Evolutionary conservation across 768 basidiomycete species (phyloP).

Genomic region (Russula foetens): DNA sequence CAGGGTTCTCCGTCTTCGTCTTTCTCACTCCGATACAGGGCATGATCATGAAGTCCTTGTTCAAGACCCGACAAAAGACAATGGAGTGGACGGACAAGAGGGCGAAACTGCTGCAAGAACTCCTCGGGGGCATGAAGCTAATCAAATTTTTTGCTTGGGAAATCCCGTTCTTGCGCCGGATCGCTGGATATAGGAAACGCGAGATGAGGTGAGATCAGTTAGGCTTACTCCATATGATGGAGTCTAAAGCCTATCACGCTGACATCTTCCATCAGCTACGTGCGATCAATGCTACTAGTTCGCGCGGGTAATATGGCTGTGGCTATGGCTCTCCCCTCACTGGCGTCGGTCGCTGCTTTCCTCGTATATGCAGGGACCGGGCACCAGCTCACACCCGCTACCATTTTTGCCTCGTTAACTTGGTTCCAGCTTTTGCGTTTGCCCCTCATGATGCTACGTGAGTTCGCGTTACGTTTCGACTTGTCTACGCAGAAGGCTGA

Average conservation of each 20-base stretch:
- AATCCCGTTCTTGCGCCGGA: slow-evolving; percentile 63
- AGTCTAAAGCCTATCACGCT: not conserved
- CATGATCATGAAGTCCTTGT: slow-evolving; percentile 62
- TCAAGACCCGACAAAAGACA: slow-evolving; percentile 56
- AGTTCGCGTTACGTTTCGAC: slow-evolving; percentile 10
- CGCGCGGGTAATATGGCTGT: slow-evolving; percentile 62
- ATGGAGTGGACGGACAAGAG: slow-evolving; percentile 91
- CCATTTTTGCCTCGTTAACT: slow-evolving; percentile 78
- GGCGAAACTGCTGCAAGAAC: slow-evolving; percentile 81
- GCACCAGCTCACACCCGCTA: slow-evolving; percentile 57
- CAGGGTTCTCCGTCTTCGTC: slow-evolving; percentile 55
- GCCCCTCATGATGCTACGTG: slow-evolving; percentile 67
- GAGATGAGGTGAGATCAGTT: slow-evolving; percentile 47
- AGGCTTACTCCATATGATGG: not conserved
- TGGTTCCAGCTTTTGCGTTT: slow-evolving; percentile 78
- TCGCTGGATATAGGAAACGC: slow-evolving; percentile 57
- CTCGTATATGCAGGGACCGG: slow-evolving; percentile 71
- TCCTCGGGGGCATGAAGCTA: slow-evolving; percentile 82
- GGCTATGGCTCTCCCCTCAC: slow-evolving; percentile 60
- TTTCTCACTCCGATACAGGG: slow-evolving; percentile 69
- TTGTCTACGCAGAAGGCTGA: not conserved
- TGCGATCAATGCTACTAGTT: slow-evolving; percentile 57
- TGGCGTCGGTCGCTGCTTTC: slow-evolving; percentile 73
- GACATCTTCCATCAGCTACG: slow-evolving; percentile 34
- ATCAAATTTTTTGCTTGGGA: slow-evolving; percentile 95